These are phyloP conservation scores for Paramecium tetraurelia DNA, from an alignment of 73 alveolate genomes.

Conservation along the genomic window DNA sequence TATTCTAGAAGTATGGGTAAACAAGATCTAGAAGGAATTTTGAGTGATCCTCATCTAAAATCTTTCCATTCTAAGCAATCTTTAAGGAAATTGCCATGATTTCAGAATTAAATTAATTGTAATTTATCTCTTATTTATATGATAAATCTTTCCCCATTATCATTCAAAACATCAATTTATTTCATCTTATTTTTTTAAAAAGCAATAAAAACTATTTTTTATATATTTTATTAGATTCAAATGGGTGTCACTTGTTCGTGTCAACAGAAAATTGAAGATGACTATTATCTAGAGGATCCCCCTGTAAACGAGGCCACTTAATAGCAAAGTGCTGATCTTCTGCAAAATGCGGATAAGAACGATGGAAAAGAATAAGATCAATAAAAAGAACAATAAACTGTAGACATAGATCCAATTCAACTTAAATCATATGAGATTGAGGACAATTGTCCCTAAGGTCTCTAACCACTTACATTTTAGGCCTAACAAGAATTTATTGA, in stretches of 20 bases:
- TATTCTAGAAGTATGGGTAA: background rate
- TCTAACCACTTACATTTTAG: background rate
- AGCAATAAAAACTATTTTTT: background rate
- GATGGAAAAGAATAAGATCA: background rate
- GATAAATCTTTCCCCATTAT: background rate
- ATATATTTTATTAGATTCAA: background rate
- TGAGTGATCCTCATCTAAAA: background rate
- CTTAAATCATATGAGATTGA: background rate
- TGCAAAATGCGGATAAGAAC: background rate
- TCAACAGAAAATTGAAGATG: background rate
- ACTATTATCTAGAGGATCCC: background rate
- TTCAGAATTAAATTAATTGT: background rate
- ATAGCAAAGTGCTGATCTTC: background rate
- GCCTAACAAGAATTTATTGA: background rate
- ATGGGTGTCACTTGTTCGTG: background rate
- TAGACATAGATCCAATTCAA: slow-evolving; percentile 18
- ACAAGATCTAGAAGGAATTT: background rate
- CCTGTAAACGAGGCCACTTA: background rate
- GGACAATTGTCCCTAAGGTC: background rate
- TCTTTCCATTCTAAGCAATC: background rate
- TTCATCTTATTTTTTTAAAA: background rate
- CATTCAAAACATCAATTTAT: background rate
- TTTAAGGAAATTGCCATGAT: background rate
- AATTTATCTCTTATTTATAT: background rate
- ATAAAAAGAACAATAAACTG: background rate